phyloP scores from a whole-genome alignment of 805 yeast genomes.

The Saccharomycopsis sp. region DNA sequence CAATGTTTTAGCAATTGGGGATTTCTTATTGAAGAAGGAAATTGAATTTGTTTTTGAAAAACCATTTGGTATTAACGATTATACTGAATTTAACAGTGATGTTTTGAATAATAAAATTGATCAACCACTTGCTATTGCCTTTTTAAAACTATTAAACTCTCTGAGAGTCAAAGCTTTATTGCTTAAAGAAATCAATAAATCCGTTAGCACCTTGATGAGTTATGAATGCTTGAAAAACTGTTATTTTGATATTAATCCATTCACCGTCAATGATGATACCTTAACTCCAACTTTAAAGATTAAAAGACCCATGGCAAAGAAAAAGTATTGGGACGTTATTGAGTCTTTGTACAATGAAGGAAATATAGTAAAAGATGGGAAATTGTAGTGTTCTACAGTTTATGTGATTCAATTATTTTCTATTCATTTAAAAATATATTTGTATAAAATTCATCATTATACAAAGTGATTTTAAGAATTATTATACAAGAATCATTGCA shows the following conservation, averaged over 20 bases:
- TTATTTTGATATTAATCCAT: slow-evolving; percentile 38
- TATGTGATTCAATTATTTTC: too few relatives aligned
- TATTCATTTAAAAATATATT: too few relatives aligned
- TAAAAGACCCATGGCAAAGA: slow-evolving; percentile 36
- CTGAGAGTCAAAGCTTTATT: slow-evolving; percentile 21
- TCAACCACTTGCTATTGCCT: background rate
- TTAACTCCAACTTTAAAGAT: slow-evolving; percentile 58
- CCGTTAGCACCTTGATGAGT: slow-evolving; percentile 20
- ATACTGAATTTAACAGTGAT: background rate
- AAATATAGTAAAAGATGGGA: background rate
- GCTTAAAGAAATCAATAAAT: slow-evolving; percentile 17
- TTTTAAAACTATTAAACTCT: slow-evolving; percentile 20
- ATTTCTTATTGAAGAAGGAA: background rate
- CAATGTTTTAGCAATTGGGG: slow-evolving; percentile 28
- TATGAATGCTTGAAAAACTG: slow-evolving; percentile 44
- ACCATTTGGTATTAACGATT: background rate
- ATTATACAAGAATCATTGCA: too few relatives aligned
- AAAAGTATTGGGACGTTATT: slow-evolving; percentile 31
- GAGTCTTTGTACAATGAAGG: slow-evolving; percentile 17
- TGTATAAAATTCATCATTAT: too few relatives aligned
- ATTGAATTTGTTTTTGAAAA: background rate
- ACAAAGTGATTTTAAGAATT: too few relatives aligned
- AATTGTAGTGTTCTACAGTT: too few relatives aligned
- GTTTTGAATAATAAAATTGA: background rate
- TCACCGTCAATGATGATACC: slow-evolving; percentile 40